These are phyloP conservation scores for Nakazawaea sp. DNA, from an alignment of 805 yeast genomes.

Conservation along the genomic window DNA sequence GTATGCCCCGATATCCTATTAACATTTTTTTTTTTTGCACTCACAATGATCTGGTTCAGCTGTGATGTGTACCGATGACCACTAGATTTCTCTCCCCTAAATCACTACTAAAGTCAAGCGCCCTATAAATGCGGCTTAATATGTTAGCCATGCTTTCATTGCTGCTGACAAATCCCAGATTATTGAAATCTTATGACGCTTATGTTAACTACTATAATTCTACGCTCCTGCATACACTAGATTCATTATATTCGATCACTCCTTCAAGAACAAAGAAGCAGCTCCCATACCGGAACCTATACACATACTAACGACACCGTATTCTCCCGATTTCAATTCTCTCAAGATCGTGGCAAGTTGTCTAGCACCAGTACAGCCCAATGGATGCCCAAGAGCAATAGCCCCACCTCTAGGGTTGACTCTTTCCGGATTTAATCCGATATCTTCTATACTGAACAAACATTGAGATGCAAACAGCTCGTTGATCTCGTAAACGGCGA, in stretches of 20 bases:
- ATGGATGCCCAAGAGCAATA: conserved; percentile 92
- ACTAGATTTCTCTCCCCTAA: no score
- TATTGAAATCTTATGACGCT: no score
- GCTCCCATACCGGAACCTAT: conserved; percentile 99
- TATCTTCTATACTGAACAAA: conserved; percentile 59
- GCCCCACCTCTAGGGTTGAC: conserved; percentile 96
- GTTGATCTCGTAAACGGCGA: conserved; percentile 79
- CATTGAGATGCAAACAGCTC: conserved; percentile 98
- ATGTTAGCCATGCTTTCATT: no score
- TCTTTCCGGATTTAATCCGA: conserved; percentile 59
- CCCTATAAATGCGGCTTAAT: no score
- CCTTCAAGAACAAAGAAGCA: conserved; percentile 78
- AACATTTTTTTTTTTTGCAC: neutral
- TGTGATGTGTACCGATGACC: no score
- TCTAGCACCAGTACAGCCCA: conserved; percentile 82
- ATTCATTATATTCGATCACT: conserved; percentile 21
- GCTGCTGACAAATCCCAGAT: no score
- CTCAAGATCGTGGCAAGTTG: conserved; percentile 85
- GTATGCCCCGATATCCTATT: conserved; percentile 20
- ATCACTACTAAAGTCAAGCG: no score
- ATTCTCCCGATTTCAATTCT: conserved; percentile 70
- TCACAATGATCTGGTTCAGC: no score
- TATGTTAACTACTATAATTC: no score
- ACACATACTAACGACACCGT: conserved; percentile 95
- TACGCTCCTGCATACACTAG: no score